phyloP scores from a whole-genome alignment of 208 protist species.

The Histomonas meleagridis region DNA sequence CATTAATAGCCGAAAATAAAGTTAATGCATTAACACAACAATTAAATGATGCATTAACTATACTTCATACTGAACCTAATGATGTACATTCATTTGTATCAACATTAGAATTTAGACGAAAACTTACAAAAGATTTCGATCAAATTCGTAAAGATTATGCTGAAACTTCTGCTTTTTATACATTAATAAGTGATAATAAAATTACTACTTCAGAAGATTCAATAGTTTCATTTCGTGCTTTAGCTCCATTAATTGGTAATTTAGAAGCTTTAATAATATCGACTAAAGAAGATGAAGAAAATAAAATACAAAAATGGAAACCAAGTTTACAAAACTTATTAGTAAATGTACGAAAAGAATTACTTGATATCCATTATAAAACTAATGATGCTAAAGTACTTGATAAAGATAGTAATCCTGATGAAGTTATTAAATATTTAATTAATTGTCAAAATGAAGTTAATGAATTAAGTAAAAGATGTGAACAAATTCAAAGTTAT shows the following conservation, averaged over 20 bases:
- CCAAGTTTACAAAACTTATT: not conserved
- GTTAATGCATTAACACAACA: not conserved
- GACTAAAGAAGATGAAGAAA: constrained; percentile 33
- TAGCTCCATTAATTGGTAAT: not conserved
- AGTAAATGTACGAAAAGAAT: not conserved
- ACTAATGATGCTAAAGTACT: not conserved
- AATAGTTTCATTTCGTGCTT: not conserved
- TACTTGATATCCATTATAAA: not conserved
- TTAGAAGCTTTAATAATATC: not conserved
- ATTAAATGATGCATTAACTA: not conserved
- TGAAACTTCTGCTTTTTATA: not conserved
- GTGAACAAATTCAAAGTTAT: constrained; percentile 32
- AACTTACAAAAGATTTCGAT: not conserved
- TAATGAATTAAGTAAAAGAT: not conserved
- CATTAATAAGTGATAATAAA: not conserved
- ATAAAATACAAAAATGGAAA: constrained; percentile 25
- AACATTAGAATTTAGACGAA: not conserved
- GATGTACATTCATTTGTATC: not conserved
- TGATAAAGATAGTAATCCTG: not conserved
- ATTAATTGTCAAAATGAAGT: not conserved
- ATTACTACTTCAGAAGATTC: not conserved
- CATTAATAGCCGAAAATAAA: not conserved
- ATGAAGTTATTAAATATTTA: not conserved
- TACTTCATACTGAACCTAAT: not conserved
- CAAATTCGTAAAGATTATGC: not conserved